Evolutionary conservation across 257 asterid genomes (phyloP).

Genomic region (Solanum tarijense): DNA sequence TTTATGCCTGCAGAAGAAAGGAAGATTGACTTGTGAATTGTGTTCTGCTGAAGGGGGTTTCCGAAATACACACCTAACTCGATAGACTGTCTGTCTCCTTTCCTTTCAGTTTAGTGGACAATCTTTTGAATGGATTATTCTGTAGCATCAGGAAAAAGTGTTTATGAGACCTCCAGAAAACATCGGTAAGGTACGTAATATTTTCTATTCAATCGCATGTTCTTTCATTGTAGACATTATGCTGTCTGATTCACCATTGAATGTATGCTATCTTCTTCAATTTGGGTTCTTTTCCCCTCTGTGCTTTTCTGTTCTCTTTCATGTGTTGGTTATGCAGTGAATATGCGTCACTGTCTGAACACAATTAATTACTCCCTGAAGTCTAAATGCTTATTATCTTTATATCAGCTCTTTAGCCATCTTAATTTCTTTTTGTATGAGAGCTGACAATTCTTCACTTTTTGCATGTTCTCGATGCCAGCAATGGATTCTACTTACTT

Average conservation of each 20-base stretch:
- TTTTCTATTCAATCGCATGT: neutral
- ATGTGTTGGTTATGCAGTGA: neutral
- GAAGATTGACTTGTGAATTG: slow-evolving; percentile 1
- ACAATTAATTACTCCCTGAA: neutral
- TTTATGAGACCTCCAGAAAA: slow-evolving; percentile 74
- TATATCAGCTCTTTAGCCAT: neutral
- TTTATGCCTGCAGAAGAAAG: neutral
- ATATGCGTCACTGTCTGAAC: neutral
- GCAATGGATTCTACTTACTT: too few species aligned
- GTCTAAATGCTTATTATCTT: neutral
- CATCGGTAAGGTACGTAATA: slow-evolving; percentile 59
- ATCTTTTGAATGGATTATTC: slow-evolving; percentile 90
- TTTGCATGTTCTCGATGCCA: neutral
- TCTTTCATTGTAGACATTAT: neutral
- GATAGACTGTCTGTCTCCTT: slow-evolving; percentile 67
- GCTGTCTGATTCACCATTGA: neutral
- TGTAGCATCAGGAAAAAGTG: slow-evolving; percentile 78
- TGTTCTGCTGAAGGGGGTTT: slow-evolving; percentile 59
- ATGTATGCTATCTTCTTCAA: neutral
- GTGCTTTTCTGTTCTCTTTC: neutral
- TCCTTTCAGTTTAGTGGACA: slow-evolving; percentile 70
- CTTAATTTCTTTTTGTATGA: neutral
- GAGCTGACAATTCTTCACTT: neutral
- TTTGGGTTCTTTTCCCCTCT: neutral
- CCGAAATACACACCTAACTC: slow-evolving; percentile 63